Evolutionary conservation across 2,329 filamentous ascomycete genomes (phyloP).

Genomic region (Fusarium sp.): DNA sequence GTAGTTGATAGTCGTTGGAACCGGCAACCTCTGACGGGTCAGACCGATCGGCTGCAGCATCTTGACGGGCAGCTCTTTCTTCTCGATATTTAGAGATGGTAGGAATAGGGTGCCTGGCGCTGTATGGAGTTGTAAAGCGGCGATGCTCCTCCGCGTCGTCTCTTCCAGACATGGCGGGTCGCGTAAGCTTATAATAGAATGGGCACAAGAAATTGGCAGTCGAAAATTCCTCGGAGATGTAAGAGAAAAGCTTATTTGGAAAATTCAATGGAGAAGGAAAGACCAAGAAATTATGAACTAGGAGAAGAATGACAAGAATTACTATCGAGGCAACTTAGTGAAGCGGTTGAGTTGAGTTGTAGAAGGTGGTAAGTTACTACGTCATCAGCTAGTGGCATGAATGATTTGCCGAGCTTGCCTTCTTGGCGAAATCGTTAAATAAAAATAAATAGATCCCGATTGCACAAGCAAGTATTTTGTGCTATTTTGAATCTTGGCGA

Average conservation of each 20-base stretch:
- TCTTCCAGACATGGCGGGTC: slow-evolving; percentile 52
- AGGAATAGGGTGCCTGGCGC: slow-evolving; percentile 60
- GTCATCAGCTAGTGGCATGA: slow-evolving; percentile 41
- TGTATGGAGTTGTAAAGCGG: slow-evolving; percentile 59
- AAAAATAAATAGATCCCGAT: slow-evolving; percentile 29
- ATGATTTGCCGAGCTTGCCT: slow-evolving; percentile 43
- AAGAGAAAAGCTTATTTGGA: slow-evolving; percentile 10
- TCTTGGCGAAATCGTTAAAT: slow-evolving; percentile 41
- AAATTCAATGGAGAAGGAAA: neutral
- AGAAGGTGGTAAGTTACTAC: slow-evolving; percentile 42
- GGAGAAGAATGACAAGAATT: slow-evolving; percentile 7
- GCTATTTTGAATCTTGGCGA: slow-evolving; percentile 29
- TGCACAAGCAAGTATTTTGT: slow-evolving; percentile 25
- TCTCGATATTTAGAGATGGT: slow-evolving; percentile 64
- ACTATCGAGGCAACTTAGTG: neutral
- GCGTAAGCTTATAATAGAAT: slow-evolving; percentile 2
- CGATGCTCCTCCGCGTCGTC: slow-evolving; percentile 56
- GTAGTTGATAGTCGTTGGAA: slow-evolving; percentile 23
- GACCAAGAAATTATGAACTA: slow-evolving; percentile 5
- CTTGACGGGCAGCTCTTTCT: slow-evolving; percentile 60
- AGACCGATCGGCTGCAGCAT: slow-evolving; percentile 54
- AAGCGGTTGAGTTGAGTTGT: slow-evolving; percentile 14
- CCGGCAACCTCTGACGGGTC: slow-evolving; percentile 17
- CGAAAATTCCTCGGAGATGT: slow-evolving; percentile 9
- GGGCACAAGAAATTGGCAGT: slow-evolving; percentile 6